phyloP scores from a whole-genome alignment of 2,329 filamentous ascomycete species.

The Fusarium fujikuroi region DNA sequence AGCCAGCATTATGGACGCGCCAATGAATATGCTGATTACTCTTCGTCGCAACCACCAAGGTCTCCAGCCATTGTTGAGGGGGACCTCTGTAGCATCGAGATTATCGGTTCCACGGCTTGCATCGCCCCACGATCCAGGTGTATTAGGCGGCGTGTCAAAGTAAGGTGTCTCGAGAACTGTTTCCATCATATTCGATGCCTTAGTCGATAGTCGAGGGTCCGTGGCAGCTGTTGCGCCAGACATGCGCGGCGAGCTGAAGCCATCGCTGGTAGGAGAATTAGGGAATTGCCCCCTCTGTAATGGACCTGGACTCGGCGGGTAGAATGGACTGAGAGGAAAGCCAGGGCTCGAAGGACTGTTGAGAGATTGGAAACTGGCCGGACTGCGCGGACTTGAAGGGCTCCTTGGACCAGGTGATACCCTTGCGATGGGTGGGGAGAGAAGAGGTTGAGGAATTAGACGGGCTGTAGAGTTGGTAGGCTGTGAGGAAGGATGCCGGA shows the following conservation, averaged over 20 bases:
- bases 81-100: constrained; percentile 33
- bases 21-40: constrained; percentile 36
- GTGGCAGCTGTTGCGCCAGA: constrained; percentile 11
- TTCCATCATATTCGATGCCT: constrained; percentile 31
- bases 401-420: constrained; percentile 27
- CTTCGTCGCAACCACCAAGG: constrained; percentile 41
- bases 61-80: constrained; percentile 41
- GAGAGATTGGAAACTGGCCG: constrained; percentile 21
- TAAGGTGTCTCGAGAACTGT: constrained; percentile 40
- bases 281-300: constrained; percentile 35
- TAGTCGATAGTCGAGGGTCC: constrained; percentile 11
- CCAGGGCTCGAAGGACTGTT: constrained; percentile 30
- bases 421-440: constrained; percentile 38
- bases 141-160: constrained; percentile 38
- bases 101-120: constrained; percentile 10
- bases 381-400: constrained; percentile 31
- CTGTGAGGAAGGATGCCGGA: constrained; percentile 35
- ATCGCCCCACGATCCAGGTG: constrained; percentile 23
- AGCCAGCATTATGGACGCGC: constrained; percentile 32
- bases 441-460: constrained; percentile 32
- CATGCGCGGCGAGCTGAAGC: constrained; percentile 27
- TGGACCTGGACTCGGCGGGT: constrained; percentile 20
- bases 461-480: constrained; percentile 37
- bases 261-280: constrained; percentile 29
- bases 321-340: constrained; percentile 37